Evolutionary conservation across 2,329 filamentous ascomycete species (phyloP).

Genomic region (Ceratocystis smalleyi): DNA sequence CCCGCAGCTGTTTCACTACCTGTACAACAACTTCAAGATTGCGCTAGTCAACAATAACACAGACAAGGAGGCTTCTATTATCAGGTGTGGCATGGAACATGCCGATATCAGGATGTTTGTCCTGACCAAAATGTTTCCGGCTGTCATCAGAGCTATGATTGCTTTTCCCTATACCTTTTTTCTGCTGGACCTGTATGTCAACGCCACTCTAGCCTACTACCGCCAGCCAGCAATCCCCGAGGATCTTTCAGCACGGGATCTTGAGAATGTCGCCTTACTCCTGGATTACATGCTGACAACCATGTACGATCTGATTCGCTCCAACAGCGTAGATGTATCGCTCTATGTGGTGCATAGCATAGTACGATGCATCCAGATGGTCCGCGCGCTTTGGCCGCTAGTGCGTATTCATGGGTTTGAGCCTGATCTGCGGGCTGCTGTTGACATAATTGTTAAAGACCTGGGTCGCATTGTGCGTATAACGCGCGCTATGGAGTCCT

Average conservation of each 20-base stretch:
- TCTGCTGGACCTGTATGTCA: conserved; percentile 35
- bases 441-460: background rate
- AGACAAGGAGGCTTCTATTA: conserved; percentile 30
- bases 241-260: conserved; percentile 2
- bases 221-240: background rate
- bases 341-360: conserved; percentile 4
- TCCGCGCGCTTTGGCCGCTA: conserved; percentile 1
- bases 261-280: background rate
- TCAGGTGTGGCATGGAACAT: conserved; percentile 34
- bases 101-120: conserved; percentile 32
- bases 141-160: conserved; percentile 30
- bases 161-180: conserved; percentile 28
- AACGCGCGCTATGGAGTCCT: background rate
- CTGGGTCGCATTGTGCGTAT: background rate
- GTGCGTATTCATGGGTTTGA: conserved; percentile 6
- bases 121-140: conserved; percentile 38
- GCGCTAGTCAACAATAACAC: conserved; percentile 36
- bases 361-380: background rate
- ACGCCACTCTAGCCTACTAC: conserved; percentile 26
- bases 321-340: background rate
- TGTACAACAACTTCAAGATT: conserved; percentile 42
- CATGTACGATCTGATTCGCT: conserved; percentile 11
- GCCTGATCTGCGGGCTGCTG: background rate
- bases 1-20: conserved; percentile 39
- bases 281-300: background rate